Evolutionary conservation across 352 stramenopile species (phyloP), one percentile per base, ranked within the genome.

Genomic region (Globisporangium yorkense): DNA sequence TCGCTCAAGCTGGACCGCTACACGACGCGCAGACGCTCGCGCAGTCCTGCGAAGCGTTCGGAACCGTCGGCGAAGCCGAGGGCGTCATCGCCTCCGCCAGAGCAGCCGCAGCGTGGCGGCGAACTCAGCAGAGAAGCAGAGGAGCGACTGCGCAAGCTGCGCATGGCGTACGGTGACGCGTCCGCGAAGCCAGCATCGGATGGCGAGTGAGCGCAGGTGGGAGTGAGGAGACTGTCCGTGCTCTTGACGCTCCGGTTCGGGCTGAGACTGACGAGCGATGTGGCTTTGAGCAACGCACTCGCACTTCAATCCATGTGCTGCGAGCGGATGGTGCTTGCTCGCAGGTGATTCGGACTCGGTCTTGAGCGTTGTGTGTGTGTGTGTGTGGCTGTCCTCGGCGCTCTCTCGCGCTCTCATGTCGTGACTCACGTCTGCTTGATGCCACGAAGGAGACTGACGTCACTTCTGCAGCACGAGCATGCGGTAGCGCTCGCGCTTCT

Each of bases 1-100:
- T 96, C 89, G 46, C 74, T 97, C 43, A 97, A 97, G 56, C 66
- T 94, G 3, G 90, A 97, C 61, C 85, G 84, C 0, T 97, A 80
- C 67, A 96, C 88, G 51, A 92, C 71, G 4, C 71, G 80, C 13
- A 77, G 86, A 48, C 70, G 77, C 39, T 87, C 77, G 8, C 77
- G 72, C 21, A 96, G 85, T 55, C 87, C 83, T 21, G 59, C 68
- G 27, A 85, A 88, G 65, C 74, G 80, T 20, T 65, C 67, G 0
- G 77, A 89, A 52, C 67, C 80, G 33, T 54, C 80, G 24, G 63
- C 85, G 43, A 61, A 68, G 43, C 63, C 44, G 5, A 16, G 48
- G n/a, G 16, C 59, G 20, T 18, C 65, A 0, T 43, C 60, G 3
- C 51, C 51, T 33, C 21, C 58, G 2, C 15, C 31, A 1, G 13